Base-by-base conservation (phyloP, 2,329 filamentous ascomycete genomes). In the Diaporthe amygdali region DNA sequence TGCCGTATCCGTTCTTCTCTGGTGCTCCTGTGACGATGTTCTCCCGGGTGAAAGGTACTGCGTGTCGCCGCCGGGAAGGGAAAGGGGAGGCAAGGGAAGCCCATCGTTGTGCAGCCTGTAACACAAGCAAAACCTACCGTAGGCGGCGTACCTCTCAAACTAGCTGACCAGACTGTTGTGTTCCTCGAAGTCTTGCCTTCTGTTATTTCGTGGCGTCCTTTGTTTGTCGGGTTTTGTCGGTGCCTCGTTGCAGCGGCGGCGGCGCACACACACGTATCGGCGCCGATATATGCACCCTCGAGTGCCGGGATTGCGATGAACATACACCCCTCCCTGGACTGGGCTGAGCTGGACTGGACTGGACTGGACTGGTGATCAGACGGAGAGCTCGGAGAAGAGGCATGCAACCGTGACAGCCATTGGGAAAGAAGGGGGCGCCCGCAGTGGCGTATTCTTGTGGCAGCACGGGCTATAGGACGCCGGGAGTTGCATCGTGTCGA, bases 381-480 rank as follows among this genome's bases (percentile, higher is more conserved):
- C 27, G 37, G 22, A 27, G 47, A 27, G 22, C 47, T 41, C 55
- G 47, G 55, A 47, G 32, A 39, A 49, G 52, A 70, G 30, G 59
- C 49, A 66, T 66, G 66, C 59, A 44, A 37, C 56, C 41, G 66
- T 71, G 64, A 68, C 64, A 71, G 55, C 55, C 34, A 49, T 66
- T 17, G 55, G 56, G 34, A 14, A 10, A 32, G 20, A 41, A 63
- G 34, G 17, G 37, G 27, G 39, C 46, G 51, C 37, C 7, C 25
- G n/a, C n/a, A 69, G 55, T 64, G 12, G 46, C 46, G 47, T 30
- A 32, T 37, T 37, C 27, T 61, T 6, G 25, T 22, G 15, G 25
- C 22, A 44, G 55, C 55, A 61, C 56, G 39, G 56, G 12, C 59
- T 49, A 20, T 64, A 37, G 30, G 44, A 37, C n/a, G 25, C 17